Evolutionary conservation across 192 early-diverging fungal genomes (phyloP), one percentile per base, ranked within the genome.

Genomic region (Backusella westeae): DNA sequence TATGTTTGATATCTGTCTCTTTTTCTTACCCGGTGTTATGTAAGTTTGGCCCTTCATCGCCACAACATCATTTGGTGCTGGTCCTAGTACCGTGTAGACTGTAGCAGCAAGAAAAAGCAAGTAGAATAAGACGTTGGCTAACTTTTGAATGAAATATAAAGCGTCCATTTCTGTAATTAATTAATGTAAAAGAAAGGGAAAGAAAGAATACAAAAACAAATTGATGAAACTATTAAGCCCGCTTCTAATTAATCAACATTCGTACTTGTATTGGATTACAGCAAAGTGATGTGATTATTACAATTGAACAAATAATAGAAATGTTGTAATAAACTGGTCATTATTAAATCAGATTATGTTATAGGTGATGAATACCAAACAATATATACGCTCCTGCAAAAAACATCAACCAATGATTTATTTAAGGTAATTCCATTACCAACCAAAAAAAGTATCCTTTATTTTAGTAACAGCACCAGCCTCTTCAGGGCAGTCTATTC

Each of bases 81-180:
- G 85, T 6, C 80, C 83, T 42, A 82, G 79, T 56, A 84, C 78
- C 0, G 77, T 81, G 80, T 87, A 90, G 44, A 91, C 49, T 71
- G 82, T 85, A 23, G 86, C 82, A 10, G 78, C 82, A 67, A 91
- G 65, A 83, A 91, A 87, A 75, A 87, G 86, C 73, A 91, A 34
- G 74, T 88, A 91, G 34, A 88, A 87, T 21, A 90, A 36, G 52
- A 89, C 83, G 83, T 91, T 91, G 68, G 82, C 74, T 65, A 89
- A 76, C 80, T 85, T 87, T 73, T 78, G 81, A 66, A 82, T 71
- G 46, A 78, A 19, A 17, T 26, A 4, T 15, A 29, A 21, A 12
- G 19, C 17, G 0, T 68, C 53, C 69, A 46, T 71, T 29, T 41
- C 12, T 19, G 17, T 6, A 67, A 14, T 17, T 69, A 38, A 44